Conservation (phyloP, 805 yeast genomes). For the Candida odintsovae region DNA sequence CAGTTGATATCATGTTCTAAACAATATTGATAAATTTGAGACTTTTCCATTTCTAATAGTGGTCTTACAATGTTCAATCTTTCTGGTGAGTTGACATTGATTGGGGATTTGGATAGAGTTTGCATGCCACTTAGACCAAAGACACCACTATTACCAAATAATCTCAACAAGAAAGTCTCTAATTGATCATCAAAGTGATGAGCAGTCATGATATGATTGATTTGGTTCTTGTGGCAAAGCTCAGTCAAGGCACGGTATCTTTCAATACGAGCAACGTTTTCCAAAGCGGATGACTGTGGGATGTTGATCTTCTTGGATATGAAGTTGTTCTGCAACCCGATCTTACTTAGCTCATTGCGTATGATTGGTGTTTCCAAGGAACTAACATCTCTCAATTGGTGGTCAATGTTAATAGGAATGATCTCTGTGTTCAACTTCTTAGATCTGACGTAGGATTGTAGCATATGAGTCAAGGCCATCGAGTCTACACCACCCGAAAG, state of each 20-base stretch:
- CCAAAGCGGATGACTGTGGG: constrained; percentile 34
- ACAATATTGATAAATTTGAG: constrained; percentile 42
- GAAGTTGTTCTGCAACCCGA: constrained; percentile 22
- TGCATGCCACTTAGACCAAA: constrained; percentile 58
- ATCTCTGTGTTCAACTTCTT: constrained; percentile 29
- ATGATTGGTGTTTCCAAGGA: constrained; percentile 21
- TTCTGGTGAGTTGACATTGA: constrained; percentile 5
- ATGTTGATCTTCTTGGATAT: constrained; percentile 26
- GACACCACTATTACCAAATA: constrained; percentile 38
- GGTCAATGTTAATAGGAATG: constrained; percentile 63
- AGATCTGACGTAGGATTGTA: constrained; percentile 30
- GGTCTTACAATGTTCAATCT: constrained; percentile 42
- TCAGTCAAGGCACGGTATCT: constrained; percentile 41
- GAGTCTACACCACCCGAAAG: constrained; percentile 84
- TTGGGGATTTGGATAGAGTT: constrained; percentile 16
- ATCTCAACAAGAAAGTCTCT: constrained; percentile 60
- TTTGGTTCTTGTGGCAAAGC: constrained; percentile 31
- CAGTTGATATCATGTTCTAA: constrained; percentile 35
- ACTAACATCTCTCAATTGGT: constrained; percentile 40
- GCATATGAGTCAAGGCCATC: constrained; percentile 55
- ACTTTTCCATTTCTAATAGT: constrained; percentile 40
- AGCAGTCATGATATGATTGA: constrained; percentile 46
- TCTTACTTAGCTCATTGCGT: constrained; percentile 8
- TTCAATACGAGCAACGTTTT: constrained; percentile 51
- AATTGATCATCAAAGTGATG: constrained; percentile 70